These are phyloP conservation scores for Hericium coralloides DNA, from an alignment of 768 basidiomycete genomes.

Conservation along the genomic window DNA sequence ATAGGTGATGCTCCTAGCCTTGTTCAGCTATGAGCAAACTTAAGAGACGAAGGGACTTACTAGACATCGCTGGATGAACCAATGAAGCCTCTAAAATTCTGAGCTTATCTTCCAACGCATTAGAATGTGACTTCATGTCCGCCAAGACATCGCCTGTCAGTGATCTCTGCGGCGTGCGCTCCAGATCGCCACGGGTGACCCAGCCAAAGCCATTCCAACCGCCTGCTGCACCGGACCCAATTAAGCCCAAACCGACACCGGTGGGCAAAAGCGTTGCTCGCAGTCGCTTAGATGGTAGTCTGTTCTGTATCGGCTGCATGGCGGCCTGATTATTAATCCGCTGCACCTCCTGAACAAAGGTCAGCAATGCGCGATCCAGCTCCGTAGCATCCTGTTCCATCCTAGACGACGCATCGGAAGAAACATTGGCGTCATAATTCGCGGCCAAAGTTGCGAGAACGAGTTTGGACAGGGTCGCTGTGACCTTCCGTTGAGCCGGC, in stretches of 20 bases:
- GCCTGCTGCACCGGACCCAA: slow-evolving; percentile 70
- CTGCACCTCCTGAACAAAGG: slow-evolving; percentile 67
- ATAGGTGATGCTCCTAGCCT: no score
- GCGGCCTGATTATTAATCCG: slow-evolving; percentile 32
- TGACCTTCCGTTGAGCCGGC: slow-evolving; percentile 76
- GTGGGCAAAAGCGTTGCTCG: slow-evolving; percentile 50
- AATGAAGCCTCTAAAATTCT: slow-evolving; percentile 19
- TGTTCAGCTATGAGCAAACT: slow-evolving; percentile 1
- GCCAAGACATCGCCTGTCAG: slow-evolving; percentile 38
- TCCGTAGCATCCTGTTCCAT: slow-evolving; percentile 73
- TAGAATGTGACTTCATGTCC: slow-evolving; percentile 41
- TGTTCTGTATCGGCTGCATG: slow-evolving; percentile 20
- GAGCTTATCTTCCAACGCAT: slow-evolving; percentile 43
- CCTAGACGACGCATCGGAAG: slow-evolving; percentile 56
- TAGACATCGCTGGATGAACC: slow-evolving; percentile 8
- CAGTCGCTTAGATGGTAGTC: slow-evolving; percentile 38
- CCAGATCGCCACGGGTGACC: slow-evolving; percentile 45
- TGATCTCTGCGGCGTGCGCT: slow-evolving; percentile 35
- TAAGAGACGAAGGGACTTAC: background rate
- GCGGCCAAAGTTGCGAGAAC: slow-evolving; percentile 88
- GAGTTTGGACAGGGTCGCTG: slow-evolving; percentile 81
- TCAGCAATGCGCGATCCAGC: slow-evolving; percentile 58
- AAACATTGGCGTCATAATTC: slow-evolving; percentile 66
- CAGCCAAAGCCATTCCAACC: slow-evolving; percentile 85
- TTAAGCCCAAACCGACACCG: slow-evolving; percentile 67